These are phyloP conservation scores for Ogataea nonfermentans DNA, from an alignment of 805 yeast genomes.

Conservation along the genomic window DNA sequence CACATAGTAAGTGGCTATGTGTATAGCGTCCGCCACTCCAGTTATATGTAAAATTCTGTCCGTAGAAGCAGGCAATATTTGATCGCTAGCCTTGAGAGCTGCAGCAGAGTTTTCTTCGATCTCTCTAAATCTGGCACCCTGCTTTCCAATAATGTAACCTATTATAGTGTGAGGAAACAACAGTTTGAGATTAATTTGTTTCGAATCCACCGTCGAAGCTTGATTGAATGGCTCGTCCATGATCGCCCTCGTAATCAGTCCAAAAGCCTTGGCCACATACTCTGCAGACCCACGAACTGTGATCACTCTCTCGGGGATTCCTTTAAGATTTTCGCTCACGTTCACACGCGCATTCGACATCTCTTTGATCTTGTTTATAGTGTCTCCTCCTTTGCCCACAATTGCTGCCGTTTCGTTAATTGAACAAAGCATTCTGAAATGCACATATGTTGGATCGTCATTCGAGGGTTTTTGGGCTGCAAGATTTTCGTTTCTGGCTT, in stretches of 20 bases:
- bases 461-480: conserved; percentile 25
- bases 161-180: conserved; percentile 76
- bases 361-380: conserved; percentile 60
- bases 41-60: conserved; percentile 68
- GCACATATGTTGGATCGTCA: conserved; percentile 60
- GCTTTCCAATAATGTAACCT: conserved; percentile 79
- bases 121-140: conserved; percentile 70
- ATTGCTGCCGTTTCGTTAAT: conserved; percentile 73
- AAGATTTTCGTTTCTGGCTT: neutral
- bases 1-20: conserved; percentile 74
- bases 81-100: conserved; percentile 67
- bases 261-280: conserved; percentile 78
- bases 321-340: conserved; percentile 70
- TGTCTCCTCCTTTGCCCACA: conserved; percentile 82
- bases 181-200: conserved; percentile 54
- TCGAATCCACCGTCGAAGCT: conserved; percentile 55
- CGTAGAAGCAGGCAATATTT: conserved; percentile 69
- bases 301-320: conserved; percentile 71
- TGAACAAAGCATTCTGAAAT: conserved; percentile 70
- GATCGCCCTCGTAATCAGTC: conserved; percentile 64
- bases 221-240: conserved; percentile 64
- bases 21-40: conserved; percentile 86
- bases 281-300: conserved; percentile 74
- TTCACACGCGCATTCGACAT: conserved; percentile 62
- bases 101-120: conserved; percentile 84